Evolutionary conservation across 2,329 filamentous ascomycete genomes (phyloP).

Genomic region (Cyanodermella asteris): DNA sequence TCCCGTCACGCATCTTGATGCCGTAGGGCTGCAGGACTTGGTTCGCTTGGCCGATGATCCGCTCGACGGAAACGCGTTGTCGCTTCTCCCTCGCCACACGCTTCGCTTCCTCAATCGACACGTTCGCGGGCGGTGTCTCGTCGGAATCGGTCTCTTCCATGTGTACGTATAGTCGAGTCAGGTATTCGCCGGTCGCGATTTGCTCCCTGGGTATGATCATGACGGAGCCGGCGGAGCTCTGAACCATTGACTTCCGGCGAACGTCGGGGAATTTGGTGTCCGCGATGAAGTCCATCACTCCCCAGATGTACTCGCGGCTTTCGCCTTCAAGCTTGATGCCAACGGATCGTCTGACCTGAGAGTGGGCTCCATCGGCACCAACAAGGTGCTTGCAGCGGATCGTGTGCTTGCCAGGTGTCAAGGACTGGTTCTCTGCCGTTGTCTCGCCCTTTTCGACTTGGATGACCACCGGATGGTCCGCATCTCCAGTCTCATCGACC

Average conservation of each 20-base stretch:
- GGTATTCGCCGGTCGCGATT: slow-evolving; percentile 36
- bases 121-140: no score
- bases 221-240: slow-evolving; percentile 29
- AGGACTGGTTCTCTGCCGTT: no score
- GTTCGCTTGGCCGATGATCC: no score
- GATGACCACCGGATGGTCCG: slow-evolving; percentile 16
- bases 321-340: slow-evolving; percentile 36
- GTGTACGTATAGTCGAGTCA: slow-evolving; percentile 45
- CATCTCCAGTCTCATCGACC: slow-evolving; percentile 26
- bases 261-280: slow-evolving; percentile 59
- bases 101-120: no score
- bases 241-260: slow-evolving; percentile 43
- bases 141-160: no score
- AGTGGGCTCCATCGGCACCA: slow-evolving; percentile 48
- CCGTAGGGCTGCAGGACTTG: no score
- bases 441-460: no score
- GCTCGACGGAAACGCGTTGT: no score
- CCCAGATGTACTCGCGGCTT: slow-evolving; percentile 51
- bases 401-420: slow-evolving; percentile 10
- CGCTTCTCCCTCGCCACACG: no score
- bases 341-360: slow-evolving; percentile 37
- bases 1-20: no score
- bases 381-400: slow-evolving; percentile 45
- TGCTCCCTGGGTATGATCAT: slow-evolving; percentile 47
- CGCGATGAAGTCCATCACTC: slow-evolving; percentile 53